Evolutionary conservation across 805 yeast species (phyloP).

Genomic region (Myxozyma kluyveri): DNA sequence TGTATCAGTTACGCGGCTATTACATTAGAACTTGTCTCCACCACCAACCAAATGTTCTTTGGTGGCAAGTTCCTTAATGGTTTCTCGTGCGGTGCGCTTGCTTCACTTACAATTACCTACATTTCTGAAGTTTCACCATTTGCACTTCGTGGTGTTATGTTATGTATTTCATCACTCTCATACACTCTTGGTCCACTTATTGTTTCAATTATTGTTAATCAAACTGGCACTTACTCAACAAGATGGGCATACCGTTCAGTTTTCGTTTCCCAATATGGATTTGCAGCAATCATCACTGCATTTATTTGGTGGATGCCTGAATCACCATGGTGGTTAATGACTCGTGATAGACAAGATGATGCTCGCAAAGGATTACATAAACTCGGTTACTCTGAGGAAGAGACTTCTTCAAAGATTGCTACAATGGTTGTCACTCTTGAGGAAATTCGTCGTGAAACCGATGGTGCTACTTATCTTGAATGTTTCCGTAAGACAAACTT

Average conservation of each 20-base stretch:
- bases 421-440: conserved; percentile 38
- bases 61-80: conserved; percentile 47
- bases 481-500: conserved; percentile 48
- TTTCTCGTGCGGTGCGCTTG: conserved; percentile 46
- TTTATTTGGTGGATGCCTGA: conserved; percentile 42
- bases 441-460: conserved; percentile 33
- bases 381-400: conserved; percentile 13
- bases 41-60: conserved; percentile 40
- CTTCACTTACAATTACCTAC: conserved; percentile 43
- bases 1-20: conserved; percentile 40
- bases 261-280: conserved; percentile 36
- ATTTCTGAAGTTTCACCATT: conserved; percentile 48
- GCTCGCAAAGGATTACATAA: conserved; percentile 37
- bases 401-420: conserved; percentile 40
- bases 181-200: conserved; percentile 45
- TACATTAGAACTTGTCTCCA: conserved; percentile 45
- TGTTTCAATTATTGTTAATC: conserved; percentile 40
- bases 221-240: conserved; percentile 17
- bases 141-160: conserved; percentile 43
- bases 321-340: conserved; percentile 49
- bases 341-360: conserved; percentile 39
- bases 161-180: conserved; percentile 45
- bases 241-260: conserved; percentile 42
- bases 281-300: not conserved
- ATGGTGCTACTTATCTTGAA: conserved; percentile 41